Base-by-base conservation (phyloP, 495 filamentous ascomycete species). In the Glutinoglossum americanum region DNA sequence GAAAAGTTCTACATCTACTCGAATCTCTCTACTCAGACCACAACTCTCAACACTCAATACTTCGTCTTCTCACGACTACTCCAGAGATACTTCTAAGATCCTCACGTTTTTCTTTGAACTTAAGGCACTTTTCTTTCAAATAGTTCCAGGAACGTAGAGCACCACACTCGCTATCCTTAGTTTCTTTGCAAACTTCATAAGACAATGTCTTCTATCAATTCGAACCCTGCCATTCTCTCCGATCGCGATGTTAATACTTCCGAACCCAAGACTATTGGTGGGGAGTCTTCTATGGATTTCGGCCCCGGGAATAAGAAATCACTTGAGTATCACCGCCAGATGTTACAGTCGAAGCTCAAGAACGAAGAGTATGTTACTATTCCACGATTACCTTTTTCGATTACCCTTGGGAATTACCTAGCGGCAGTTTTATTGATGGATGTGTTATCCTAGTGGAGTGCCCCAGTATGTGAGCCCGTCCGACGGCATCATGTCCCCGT, bases 401-500 rank as follows among this genome's bases (percentile, higher is more conserved):
- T n/a, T n/a, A n/a, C n/a, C n/a, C n/a, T n/a, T n/a, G n/a, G n/a
- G n/a, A n/a, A 41, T 15, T 11, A 41, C 15, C 37, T 27, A 27
- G 51, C 13, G 39, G 27, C 27, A 3, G n/a, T 55, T 39, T 57
- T 21, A 56, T 23, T 5, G 33, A 41, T 27, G 33, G 23, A 7
- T 59, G n/a, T 21, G 26, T 28, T 59, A 56, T 45, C 28, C n/a
- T 49, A 77, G 74, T 60, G 63, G 63, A 53, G 72, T 80, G 57
- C 77, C 80, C 64, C 71, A 76, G 59, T 96, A 93, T 71, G 73
- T 94, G 65, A 92, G 85, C n/a, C 89, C 89, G 0, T 92, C 86
- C 11, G 89, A 96, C 65, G 83, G 80, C 66, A 87, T 96, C 70
- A 83, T 93, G 83, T 88, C 83, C 60, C 89, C 89, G 17, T 89